Conservation (phyloP, 1,139 yeast species). For the Saccharomyces pastorianus region DNA sequence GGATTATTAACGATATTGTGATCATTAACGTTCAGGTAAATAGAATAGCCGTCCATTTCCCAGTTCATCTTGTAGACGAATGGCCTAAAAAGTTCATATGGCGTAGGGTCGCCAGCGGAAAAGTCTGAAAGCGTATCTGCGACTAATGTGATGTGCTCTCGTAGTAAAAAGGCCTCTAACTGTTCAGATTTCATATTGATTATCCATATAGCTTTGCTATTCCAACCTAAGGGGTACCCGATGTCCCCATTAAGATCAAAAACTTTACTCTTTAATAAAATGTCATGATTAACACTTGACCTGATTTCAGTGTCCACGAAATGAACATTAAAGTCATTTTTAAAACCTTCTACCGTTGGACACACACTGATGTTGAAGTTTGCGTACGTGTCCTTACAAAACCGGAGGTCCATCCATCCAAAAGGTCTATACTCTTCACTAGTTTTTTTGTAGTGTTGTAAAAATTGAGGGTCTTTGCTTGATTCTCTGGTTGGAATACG, state of each 20-base stretch:
- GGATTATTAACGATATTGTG: constrained; percentile 84
- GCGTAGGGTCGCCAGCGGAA: constrained; percentile 60
- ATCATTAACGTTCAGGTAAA: constrained; percentile 76
- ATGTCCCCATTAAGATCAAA: constrained; percentile 52
- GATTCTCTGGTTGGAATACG: constrained; percentile 78
- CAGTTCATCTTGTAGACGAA: constrained; percentile 55
- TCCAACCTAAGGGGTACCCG: constrained; percentile 74
- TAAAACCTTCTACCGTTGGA: constrained; percentile 53
- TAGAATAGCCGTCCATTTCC: constrained; percentile 47
- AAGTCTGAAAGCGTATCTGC: constrained; percentile 73
- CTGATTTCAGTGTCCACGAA: constrained; percentile 56
- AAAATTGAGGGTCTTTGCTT: constrained; percentile 55
- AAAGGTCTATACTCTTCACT: constrained; percentile 46
- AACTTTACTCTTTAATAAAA: constrained; percentile 56
- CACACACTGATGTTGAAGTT: constrained; percentile 41
- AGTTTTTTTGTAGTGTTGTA: constrained; percentile 28
- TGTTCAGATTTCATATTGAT: constrained; percentile 47
- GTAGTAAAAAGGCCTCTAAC: constrained; percentile 53
- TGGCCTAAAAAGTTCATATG: constrained; percentile 72
- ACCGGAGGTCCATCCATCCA: constrained; percentile 83
- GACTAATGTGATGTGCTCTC: constrained; percentile 75
- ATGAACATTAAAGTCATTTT: constrained; percentile 43
- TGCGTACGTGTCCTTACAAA: constrained; percentile 47
- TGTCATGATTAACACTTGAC: constrained; percentile 83
- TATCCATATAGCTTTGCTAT: constrained; percentile 64